These are phyloP conservation scores for Monosporascus sp. DNA, from an alignment of 2,329 filamentous ascomycete species.

Conservation along the genomic window DNA sequence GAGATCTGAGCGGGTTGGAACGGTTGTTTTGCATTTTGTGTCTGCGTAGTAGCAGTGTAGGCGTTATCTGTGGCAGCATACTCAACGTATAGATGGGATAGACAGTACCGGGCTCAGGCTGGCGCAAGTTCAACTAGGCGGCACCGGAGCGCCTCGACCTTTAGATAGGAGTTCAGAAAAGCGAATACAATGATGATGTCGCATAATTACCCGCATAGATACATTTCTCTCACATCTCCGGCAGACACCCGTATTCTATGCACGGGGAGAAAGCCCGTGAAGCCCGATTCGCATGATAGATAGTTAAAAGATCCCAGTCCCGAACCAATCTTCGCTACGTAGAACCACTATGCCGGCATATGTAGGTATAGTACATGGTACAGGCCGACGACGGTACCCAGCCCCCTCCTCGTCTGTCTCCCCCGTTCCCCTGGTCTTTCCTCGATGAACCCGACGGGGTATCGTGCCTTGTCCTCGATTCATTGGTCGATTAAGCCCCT, in stretches of 20 bases:
- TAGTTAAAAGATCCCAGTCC: too few relatives aligned
- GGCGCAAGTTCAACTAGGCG: neutral
- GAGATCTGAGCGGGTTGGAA: constrained; percentile 2
- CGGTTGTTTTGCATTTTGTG: neutral
- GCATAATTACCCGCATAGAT: neutral
- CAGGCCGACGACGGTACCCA: neutral
- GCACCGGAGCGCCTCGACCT: neutral
- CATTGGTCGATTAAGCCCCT: constrained; percentile 7
- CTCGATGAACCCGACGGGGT: too few relatives aligned
- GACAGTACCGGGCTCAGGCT: neutral
- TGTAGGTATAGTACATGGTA: neutral
- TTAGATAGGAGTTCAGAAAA: neutral
- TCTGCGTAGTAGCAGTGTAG: neutral
- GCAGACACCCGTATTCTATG: neutral
- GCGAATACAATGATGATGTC: neutral
- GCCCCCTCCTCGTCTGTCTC: neutral
- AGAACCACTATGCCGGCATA: neutral
- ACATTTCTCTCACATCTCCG: neutral
- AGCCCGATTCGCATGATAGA: neutral
- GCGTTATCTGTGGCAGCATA: neutral
- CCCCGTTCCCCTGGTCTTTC: neutral
- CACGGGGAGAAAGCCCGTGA: neutral
- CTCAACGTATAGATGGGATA: neutral
- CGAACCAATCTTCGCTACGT: too few relatives aligned
- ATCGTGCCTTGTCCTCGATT: neutral